Evolutionary conservation across 2,329 filamentous ascomycete genomes (phyloP).

Genomic region (Colletotrichum cuscutae): DNA sequence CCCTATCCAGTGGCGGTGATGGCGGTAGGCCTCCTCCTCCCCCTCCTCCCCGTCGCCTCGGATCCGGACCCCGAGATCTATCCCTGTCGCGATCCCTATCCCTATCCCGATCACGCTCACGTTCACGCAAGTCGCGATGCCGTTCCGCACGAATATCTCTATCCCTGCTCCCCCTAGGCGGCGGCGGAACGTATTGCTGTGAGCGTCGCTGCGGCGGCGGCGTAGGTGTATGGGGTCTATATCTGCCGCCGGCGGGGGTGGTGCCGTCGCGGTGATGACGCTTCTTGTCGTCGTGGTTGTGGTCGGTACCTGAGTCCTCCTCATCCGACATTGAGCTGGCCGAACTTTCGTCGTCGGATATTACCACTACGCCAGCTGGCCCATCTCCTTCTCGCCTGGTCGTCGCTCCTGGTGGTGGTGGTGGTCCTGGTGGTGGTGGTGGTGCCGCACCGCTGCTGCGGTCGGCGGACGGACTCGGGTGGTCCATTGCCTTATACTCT

Average conservation of each 20-base stretch:
- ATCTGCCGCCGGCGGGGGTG: background rate
- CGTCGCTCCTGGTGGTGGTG: background rate
- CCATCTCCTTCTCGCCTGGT: conserved; percentile 5
- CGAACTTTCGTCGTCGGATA: conserved; percentile 12
- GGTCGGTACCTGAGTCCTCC: background rate
- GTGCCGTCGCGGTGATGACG: too few relatives aligned
- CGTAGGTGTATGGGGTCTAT: conserved; percentile 27
- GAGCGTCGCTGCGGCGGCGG: conserved; percentile 21
- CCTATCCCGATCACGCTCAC: background rate
- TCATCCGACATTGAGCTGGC: conserved; percentile 30
- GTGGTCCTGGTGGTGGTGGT: too few relatives aligned
- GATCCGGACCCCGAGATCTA: conserved; percentile 18
- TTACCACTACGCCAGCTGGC: background rate
- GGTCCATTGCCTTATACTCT: conserved; percentile 6
- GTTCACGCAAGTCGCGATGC: conserved; percentile 12
- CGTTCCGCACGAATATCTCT: conserved; percentile 12
- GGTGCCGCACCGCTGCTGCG: conserved; percentile 16
- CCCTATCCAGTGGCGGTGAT: background rate
- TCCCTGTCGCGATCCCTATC: conserved; percentile 13
- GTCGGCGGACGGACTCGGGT: conserved; percentile 15
- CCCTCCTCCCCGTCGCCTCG: conserved; percentile 15
- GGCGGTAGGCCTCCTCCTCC: background rate
- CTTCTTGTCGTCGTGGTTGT: background rate
- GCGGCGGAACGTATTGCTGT: conserved; percentile 1
- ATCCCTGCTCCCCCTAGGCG: conserved; percentile 16